Evolutionary conservation across 805 yeast species (phyloP).

Genomic region (Yarrowia porcina): DNA sequence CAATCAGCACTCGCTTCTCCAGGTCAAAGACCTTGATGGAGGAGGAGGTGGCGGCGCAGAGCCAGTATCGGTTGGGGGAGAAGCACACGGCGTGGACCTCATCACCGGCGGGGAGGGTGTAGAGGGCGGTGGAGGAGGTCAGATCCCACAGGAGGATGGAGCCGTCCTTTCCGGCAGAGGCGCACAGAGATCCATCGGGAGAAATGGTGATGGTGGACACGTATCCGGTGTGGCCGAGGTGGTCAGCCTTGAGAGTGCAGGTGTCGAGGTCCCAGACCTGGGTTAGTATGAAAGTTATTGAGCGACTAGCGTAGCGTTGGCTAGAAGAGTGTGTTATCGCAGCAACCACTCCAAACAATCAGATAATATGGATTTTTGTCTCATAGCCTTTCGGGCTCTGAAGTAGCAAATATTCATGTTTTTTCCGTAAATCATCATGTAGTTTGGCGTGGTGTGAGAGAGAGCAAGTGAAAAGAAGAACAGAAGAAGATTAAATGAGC

Average conservation of each 20-base stretch:
- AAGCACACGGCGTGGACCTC: conserved; percentile 98
- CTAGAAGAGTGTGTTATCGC: too few species aligned
- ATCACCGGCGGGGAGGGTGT: conserved; percentile 92
- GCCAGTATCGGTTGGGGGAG: conserved; percentile 99
- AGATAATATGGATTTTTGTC: conserved; percentile 56
- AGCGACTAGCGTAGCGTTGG: too few species aligned
- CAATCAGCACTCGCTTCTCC: conserved; percentile 89
- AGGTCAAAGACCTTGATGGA: conserved; percentile 98
- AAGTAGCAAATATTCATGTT: conserved; percentile 92
- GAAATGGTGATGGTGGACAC: conserved; percentile 94
- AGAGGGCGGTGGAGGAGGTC: conserved; percentile 76
- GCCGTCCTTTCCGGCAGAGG: conserved; percentile 99
- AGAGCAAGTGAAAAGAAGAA: too few species aligned
- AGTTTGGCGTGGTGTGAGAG: neutral
- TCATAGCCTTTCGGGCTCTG: conserved; percentile 82
- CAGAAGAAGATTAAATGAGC: too few species aligned
- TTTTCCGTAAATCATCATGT: conserved; percentile 14
- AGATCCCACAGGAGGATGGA: conserved; percentile 97
- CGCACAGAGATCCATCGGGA: conserved; percentile 99
- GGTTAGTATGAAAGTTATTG: conserved; percentile 37
- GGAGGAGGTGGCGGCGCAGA: conserved; percentile 98
- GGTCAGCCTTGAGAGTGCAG: conserved; percentile 87
- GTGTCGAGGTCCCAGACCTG: conserved; percentile 93
- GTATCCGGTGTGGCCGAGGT: conserved; percentile 99
- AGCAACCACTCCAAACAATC: too few species aligned